phyloP scores from a whole-genome alignment of 2,329 filamentous ascomycete species.

The Fusarium sp. region DNA sequence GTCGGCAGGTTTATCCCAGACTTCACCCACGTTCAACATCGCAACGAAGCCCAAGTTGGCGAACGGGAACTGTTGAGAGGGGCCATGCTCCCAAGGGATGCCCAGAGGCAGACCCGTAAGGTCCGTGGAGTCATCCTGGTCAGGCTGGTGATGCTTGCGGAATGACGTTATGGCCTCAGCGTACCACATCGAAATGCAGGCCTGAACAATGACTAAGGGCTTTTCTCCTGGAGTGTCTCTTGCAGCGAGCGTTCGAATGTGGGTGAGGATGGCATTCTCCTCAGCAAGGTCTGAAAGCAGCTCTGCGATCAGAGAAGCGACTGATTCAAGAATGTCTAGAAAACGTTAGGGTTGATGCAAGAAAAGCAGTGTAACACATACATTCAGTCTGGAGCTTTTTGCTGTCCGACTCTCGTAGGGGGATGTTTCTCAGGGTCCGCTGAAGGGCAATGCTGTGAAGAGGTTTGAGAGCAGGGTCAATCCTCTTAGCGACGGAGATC shows the following conservation, averaged over 20 bases:
- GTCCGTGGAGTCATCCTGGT: not conserved
- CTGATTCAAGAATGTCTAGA: constrained; percentile 3
- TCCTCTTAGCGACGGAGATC: constrained; percentile 24
- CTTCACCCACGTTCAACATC: constrained; percentile 36
- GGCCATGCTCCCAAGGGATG: not conserved
- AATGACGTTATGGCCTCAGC: not conserved
- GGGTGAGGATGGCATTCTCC: constrained; percentile 9
- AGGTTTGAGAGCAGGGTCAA: constrained; percentile 7
- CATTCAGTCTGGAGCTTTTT: not conserved
- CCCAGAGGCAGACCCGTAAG: not conserved
- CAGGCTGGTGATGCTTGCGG: not conserved
- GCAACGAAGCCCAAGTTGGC: constrained; percentile 41
- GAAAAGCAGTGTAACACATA: not conserved
- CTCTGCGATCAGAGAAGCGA: not conserved
- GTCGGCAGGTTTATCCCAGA: constrained; percentile 26
- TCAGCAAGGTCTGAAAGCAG: constrained; percentile 3
- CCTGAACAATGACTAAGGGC: not conserved
- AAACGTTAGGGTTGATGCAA: not conserved
- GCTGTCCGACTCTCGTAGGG: not conserved
- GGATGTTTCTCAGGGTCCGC: not conserved
- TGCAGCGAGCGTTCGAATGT: constrained; percentile 3
- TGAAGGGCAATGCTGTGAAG: constrained; percentile 9
- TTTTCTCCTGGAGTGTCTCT: not conserved
- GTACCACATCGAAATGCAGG: constrained; percentile 13
- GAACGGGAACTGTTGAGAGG: constrained; percentile 1